Base-by-base conservation (phyloP, 106 monocot genomes). In the Amphibolis antarctica region DNA sequence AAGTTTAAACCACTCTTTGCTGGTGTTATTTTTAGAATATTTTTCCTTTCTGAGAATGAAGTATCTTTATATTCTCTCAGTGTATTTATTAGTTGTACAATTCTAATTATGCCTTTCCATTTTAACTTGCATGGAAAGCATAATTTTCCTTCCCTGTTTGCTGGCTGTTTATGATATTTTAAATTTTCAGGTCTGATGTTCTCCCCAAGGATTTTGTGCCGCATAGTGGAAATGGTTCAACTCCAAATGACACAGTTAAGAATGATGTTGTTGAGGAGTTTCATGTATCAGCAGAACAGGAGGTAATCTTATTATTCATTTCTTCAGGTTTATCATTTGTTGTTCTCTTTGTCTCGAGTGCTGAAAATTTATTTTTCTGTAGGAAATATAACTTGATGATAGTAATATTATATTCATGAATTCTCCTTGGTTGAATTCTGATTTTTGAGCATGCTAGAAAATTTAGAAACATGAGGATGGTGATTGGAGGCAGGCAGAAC, bases 401-500 rank as follows among this genome's bases (percentile, higher is more conserved):
- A 4, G 36, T 29, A 28, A 28, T 58, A 14, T 29, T 17, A 13
- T 58, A 0, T 23, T 12, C 29, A 28, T 7, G 58, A 58, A 58
- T 58, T 6, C 27, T 64, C 60, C 17, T 29, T 10, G 28, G 18
- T 31, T 19, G 52, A 68, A 42, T 66, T 24, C 60, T 76, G 50
- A 74, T 68, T 15, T 60, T 48, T 65, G 46, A 65, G 20, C 22
- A 23, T 66, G 59, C 18, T 59, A 70, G 44, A 51, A 63, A 59
- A 30, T 67, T 75, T 78, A 92, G 92, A 78, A 73, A 49, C 52
- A 53, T 53, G 81, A 77, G 63, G 74, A 61, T 17, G 62, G 36
- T 75, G 82, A 86, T 65, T 92, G 92, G 92, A 80, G 58, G 59
- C 75, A 57, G 64, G 75, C 75, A 59, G 78, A 77, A 69, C 46